These are phyloP conservation scores for Kwoniella dendrophila DNA, from an alignment of 768 basidiomycete genomes.

Conservation along the genomic window DNA sequence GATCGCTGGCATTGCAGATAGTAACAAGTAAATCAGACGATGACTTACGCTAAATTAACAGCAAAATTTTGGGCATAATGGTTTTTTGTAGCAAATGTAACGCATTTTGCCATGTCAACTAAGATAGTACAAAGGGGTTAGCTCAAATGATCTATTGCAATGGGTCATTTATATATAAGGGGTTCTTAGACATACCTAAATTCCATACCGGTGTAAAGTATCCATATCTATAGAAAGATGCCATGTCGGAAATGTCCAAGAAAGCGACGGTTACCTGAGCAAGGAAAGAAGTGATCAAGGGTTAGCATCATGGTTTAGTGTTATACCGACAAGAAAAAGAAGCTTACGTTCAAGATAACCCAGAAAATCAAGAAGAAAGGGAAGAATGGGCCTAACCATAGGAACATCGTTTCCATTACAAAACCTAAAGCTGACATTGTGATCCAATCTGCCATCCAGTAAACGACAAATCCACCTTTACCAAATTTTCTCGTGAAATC, in stretches of 20 bases:
- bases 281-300: neutral
- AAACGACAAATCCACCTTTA: constrained; percentile 51
- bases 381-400: constrained; percentile 51
- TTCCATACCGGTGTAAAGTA: constrained; percentile 48
- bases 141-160: neutral
- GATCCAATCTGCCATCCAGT: constrained; percentile 52
- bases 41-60: constrained; percentile 51
- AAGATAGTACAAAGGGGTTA: neutral
- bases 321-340: no score
- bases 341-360: constrained; percentile 47
- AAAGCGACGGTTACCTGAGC: constrained; percentile 48
- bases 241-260: constrained; percentile 46
- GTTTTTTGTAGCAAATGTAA: constrained; percentile 54
- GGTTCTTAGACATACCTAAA: constrained; percentile 26
- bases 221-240: constrained; percentile 53
- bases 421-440: constrained; percentile 46
- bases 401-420: constrained; percentile 51
- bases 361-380: constrained; percentile 56
- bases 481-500: constrained; percentile 47
- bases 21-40: no score
- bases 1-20: no score
- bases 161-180: neutral
- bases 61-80: constrained; percentile 53
- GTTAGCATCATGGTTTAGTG: neutral
- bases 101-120: constrained; percentile 50